Evolutionary conservation across 257 asterid genomes (phyloP).

Genomic region (Striga asiatica): DNA sequence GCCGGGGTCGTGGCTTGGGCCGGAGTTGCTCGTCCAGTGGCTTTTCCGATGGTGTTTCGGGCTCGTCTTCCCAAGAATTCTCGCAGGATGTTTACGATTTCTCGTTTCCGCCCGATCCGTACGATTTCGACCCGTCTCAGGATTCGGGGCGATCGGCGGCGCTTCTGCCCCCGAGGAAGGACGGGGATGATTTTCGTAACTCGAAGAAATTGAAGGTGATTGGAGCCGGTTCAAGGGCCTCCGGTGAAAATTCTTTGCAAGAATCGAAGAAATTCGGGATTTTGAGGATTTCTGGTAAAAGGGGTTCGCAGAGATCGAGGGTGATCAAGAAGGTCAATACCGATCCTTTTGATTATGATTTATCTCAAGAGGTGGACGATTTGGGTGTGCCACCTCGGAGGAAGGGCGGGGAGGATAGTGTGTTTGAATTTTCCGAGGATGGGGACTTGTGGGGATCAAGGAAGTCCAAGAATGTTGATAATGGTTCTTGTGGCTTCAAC

Average conservation of each 20-base stretch:
- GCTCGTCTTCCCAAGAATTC: constrained; percentile 37
- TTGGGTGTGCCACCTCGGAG: constrained; percentile 21
- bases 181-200: constrained; percentile 14
- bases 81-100: constrained; percentile 54
- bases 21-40: no score
- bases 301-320: neutral
- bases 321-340: constrained; percentile 11
- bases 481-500: constrained; percentile 23
- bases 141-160: constrained; percentile 17
- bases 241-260: constrained; percentile 23
- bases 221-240: neutral
- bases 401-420: constrained; percentile 21
- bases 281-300: neutral
- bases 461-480: constrained; percentile 34
- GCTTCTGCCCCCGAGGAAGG: constrained; percentile 6
- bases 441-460: constrained; percentile 33
- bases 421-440: constrained; percentile 25
- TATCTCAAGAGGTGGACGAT: constrained; percentile 31
- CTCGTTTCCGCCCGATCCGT: constrained; percentile 32
- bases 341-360: constrained; percentile 18
- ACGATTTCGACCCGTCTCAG: constrained; percentile 20
- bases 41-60: constrained; percentile 35
- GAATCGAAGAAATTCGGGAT: constrained; percentile 23
- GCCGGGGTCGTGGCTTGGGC: constrained; percentile 36
- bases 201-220: constrained; percentile 17